Evolutionary conservation across 306 rosid genomes (phyloP).

Genomic region (Rosa persica): DNA sequence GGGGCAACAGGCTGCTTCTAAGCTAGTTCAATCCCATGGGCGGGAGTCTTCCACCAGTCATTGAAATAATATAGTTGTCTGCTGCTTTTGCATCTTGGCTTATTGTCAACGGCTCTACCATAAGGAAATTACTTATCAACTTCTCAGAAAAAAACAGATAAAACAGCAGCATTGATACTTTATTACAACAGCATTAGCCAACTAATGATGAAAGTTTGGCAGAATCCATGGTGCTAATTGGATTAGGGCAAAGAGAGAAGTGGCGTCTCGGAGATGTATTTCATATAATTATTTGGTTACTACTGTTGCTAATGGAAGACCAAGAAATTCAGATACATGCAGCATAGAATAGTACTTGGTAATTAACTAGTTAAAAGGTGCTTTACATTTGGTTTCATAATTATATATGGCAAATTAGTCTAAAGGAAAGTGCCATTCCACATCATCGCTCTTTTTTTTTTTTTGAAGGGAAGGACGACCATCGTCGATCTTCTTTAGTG

Average conservation of each 20-base stretch:
- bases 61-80: neutral
- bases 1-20: too few relatives aligned
- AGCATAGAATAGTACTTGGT: neutral
- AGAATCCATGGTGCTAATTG: neutral
- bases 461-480: neutral
- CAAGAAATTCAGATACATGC: neutral
- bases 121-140: neutral
- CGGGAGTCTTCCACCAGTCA: neutral
- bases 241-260: slow-evolving; percentile 19
- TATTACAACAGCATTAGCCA: neutral
- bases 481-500: slow-evolving; percentile 30
- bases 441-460: slow-evolving; percentile 16
- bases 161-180: neutral
- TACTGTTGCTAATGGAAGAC: slow-evolving; percentile 14
- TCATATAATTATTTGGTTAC: neutral
- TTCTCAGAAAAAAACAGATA: neutral
- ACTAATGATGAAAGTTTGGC: slow-evolving; percentile 8
- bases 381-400: neutral
- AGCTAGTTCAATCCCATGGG: neutral
- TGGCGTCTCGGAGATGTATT: slow-evolving; percentile 34
- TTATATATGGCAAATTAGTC: slow-evolving; percentile 16
- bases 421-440: slow-evolving; percentile 25
- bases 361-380: neutral
- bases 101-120: too few relatives aligned
- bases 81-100: too few relatives aligned